Conservation (phyloP, 2,329 filamentous ascomycete species). For the Emmonsia crescens region DNA sequence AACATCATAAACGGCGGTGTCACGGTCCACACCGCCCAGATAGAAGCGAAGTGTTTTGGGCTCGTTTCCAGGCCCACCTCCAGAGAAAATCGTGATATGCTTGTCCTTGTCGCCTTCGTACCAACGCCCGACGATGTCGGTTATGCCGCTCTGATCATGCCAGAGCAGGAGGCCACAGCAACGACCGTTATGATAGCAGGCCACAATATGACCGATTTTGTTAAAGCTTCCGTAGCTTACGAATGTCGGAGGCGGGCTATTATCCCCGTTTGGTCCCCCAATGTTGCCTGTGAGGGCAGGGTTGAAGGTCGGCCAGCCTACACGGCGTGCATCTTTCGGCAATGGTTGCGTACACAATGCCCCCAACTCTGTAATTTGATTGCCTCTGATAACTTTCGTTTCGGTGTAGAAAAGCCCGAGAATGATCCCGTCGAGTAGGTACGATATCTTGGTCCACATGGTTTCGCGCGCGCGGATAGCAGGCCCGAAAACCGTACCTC, state of each 20-base stretch:
- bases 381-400: background rate
- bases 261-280: background rate
- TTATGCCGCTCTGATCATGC: background rate
- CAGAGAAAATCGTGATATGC: background rate
- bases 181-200: background rate
- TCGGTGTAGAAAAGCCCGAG: background rate
- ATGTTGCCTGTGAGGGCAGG: background rate
- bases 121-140: background rate
- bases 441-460: background rate
- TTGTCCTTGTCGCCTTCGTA: background rate
- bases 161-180: background rate
- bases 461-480: background rate
- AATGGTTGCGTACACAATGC: background rate
- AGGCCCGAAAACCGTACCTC: background rate
- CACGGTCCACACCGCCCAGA: background rate
- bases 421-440: background rate
- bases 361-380: background rate
- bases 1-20: background rate
- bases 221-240: background rate
- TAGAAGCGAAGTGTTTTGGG: background rate
- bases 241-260: background rate
- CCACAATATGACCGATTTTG: background rate
- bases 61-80: background rate
- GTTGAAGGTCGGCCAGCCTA: background rate
- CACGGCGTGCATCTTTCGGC: background rate